phyloP scores from a whole-genome alignment of 352 stramenopile species.

The Pythium apleroticum region DNA sequence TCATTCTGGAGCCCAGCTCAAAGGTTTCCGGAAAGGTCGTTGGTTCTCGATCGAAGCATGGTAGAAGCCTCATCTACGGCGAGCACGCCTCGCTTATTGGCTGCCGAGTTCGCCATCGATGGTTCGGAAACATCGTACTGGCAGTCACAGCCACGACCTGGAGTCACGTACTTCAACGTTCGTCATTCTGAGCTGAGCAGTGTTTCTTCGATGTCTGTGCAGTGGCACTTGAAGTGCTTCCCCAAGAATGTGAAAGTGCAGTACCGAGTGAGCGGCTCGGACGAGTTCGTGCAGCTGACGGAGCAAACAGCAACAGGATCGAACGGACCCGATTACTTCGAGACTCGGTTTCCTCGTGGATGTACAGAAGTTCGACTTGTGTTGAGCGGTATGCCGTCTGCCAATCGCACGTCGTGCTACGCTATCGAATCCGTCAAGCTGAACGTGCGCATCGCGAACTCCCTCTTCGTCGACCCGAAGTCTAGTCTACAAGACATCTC shows the following conservation, averaged over 20 bases:
- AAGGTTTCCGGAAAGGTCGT: conserved; percentile 51
- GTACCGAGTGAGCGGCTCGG: conserved; percentile 38
- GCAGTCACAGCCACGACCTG: conserved; percentile 65
- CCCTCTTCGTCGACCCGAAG: conserved; percentile 66
- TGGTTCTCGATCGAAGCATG: conserved; percentile 41
- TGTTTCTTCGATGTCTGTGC: conserved; percentile 63
- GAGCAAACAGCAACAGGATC: conserved; percentile 28
- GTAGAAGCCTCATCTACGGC: conserved; percentile 60
- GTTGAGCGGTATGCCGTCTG: conserved; percentile 56
- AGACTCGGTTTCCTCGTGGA: conserved; percentile 38
- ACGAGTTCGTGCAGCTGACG: conserved; percentile 43
- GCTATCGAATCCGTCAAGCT: conserved; percentile 69
- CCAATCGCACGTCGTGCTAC: conserved; percentile 69
- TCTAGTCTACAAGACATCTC: conserved; percentile 56
- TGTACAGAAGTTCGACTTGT: conserved; percentile 60
- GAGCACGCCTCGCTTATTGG: conserved; percentile 45
- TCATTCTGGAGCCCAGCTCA: conserved; percentile 85
- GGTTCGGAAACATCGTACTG: conserved; percentile 61
- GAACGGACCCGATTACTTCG: conserved; percentile 34
- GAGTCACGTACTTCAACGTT: conserved; percentile 53
- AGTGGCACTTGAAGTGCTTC: conserved; percentile 70
- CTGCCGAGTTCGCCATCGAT: conserved; percentile 56
- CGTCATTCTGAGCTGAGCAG: conserved; percentile 35
- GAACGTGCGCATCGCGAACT: conserved; percentile 51
- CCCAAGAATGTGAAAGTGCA: conserved; percentile 59